These are phyloP conservation scores for Neoboletus subvelutipes DNA, from an alignment of 768 basidiomycete genomes.

Conservation along the genomic window DNA sequence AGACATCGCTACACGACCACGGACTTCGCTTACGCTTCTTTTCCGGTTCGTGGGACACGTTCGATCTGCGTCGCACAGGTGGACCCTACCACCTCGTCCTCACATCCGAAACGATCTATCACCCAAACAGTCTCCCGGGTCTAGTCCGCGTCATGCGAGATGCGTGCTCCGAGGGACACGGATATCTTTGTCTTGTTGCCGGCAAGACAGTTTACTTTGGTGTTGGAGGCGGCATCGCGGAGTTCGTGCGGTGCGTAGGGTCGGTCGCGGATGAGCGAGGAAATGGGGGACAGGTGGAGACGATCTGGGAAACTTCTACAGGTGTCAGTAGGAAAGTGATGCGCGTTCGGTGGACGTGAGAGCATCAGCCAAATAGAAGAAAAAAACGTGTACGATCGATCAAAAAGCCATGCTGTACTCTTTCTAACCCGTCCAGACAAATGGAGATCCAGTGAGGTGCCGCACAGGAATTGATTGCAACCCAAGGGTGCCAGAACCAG, in stretches of 20 bases:
- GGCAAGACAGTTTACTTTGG: conserved; percentile 95
- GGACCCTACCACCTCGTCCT: conserved; percentile 69
- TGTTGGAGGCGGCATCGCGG: conserved; percentile 83
- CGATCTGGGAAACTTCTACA: conserved; percentile 59
- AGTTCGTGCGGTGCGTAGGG: conserved; percentile 60
- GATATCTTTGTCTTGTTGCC: conserved; percentile 68
- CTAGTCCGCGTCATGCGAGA: conserved; percentile 54
- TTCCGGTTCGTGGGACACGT: conserved; percentile 76
- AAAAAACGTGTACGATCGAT: background rate
- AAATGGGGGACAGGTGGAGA: conserved; percentile 45
- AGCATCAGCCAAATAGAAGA: no score
- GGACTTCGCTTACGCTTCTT: conserved; percentile 71
- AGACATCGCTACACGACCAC: conserved; percentile 49
- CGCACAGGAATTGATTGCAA: background rate
- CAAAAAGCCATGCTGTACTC: background rate
- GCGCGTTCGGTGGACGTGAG: conserved; percentile 51
- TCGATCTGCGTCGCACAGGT: conserved; percentile 36
- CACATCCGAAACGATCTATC: conserved; percentile 93
- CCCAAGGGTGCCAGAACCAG: background rate
- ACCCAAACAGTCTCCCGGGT: conserved; percentile 56
- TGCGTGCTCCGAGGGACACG: conserved; percentile 30
- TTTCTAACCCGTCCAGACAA: background rate
- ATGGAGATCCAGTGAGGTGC: background rate
- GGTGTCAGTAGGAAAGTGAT: conserved; percentile 80
- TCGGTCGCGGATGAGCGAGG: background rate